Base-by-base conservation (phyloP, 2,329 filamentous ascomycete species). In the Aspergillus sp. region DNA sequence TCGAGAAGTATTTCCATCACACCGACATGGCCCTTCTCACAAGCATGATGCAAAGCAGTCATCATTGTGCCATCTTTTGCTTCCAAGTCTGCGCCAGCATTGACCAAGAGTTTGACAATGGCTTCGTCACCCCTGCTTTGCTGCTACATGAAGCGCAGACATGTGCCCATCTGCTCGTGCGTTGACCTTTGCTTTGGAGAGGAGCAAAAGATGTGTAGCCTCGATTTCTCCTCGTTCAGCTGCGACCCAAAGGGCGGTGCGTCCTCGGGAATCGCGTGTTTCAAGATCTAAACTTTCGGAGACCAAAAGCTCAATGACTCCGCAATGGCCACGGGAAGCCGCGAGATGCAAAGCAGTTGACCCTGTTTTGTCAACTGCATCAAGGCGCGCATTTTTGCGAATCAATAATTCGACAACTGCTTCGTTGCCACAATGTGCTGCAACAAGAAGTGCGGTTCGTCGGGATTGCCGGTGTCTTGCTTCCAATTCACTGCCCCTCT, bases 371-470 rank as follows among this genome's bases (percentile, higher is more conserved):
- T 78, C 77, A 2, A 61, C 63, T 3, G 67, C 68, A 58, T 73
- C 65, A 11, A 74, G 51, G n/a, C 68, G 68, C 11, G 76, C 76
- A 34, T 71, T 70, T 31, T 68, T 62, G 30, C 72, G 67, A 13
- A 79, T 68, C 15, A 79, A 59, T 13, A 77, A 57, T 34, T 71
- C 68, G 19, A 76, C 72, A 15, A 77, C 66, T 47, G 73, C 73
- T 19, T 74, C 74, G 31, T 75, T 74, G 9, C 76, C 77, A 63
- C 76, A 79, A 59, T 79, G 76, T 7, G 76, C 70, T 53, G 77
- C 77, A 46, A 79, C 75, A 6, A 75, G 66, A 13, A 79, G 69
- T 15, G 77, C 76, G 45, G 71, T 79, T 51, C 75, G 68, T n/a
- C 72, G 69, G 2, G 75, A 74, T 48, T 64, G 55, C 9, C 66